These are phyloP conservation scores for Eutrema salsugineum DNA, from an alignment of 441 rosid genomes.

Conservation along the genomic window DNA sequence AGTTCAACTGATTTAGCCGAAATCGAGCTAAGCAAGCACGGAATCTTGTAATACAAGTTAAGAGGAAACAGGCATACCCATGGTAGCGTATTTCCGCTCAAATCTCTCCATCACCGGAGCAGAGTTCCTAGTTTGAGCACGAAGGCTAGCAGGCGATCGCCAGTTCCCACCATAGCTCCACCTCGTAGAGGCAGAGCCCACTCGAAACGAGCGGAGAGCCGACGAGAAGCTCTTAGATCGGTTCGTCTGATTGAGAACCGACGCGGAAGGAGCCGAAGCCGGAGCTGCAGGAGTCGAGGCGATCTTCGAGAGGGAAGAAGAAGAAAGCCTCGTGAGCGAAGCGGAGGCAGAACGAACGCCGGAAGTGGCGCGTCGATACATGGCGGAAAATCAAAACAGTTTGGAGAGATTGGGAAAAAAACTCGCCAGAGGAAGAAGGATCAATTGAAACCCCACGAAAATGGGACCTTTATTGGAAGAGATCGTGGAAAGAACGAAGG, in stretches of 20 bases:
- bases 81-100: slow-evolving; percentile 45
- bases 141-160: slow-evolving; percentile 46
- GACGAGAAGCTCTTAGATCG: slow-evolving; percentile 50
- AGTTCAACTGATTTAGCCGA: background rate
- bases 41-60: slow-evolving; percentile 23
- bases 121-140: slow-evolving; percentile 39
- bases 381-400: slow-evolving; percentile 18
- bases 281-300: slow-evolving; percentile 17
- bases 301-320: slow-evolving; percentile 35
- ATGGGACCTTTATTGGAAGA: background rate
- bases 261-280: slow-evolving; percentile 24
- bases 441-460: background rate
- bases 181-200: slow-evolving; percentile 39
- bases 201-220: slow-evolving; percentile 40
- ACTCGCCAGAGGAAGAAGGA: background rate
- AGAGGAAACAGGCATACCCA: slow-evolving; percentile 34
- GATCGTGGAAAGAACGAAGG: slow-evolving; percentile 9
- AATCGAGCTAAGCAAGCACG: background rate
- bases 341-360: slow-evolving; percentile 37
- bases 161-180: slow-evolving; percentile 55
- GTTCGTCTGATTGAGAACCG: slow-evolving; percentile 26
- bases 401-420: background rate
- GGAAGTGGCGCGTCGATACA: slow-evolving; percentile 39
- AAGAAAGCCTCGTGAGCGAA: slow-evolving; percentile 33
- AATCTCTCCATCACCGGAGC: slow-evolving; percentile 43